Percentiles rank a stretch among this genome's conserved stretches.
Conservation (phyloP, 1,139 yeast species). For the Wickerhamomyces sp. region DNA sequence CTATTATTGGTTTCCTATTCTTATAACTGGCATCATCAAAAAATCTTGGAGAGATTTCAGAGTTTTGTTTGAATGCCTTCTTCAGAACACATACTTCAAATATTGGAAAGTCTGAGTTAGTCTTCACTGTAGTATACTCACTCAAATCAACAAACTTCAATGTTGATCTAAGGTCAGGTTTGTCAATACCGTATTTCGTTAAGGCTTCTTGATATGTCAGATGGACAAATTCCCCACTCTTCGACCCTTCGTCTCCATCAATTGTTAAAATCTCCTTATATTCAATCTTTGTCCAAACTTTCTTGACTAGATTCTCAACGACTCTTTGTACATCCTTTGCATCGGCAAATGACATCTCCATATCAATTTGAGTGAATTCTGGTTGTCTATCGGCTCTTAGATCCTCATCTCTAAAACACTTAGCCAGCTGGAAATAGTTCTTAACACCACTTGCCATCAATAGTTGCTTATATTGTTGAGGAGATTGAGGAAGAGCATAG, state of each 20-base stretch:
- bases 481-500: slow-evolving; percentile 94
- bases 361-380: slow-evolving; percentile 91
- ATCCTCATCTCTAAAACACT: slow-evolving; percentile 94
- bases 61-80: slow-evolving; percentile 38
- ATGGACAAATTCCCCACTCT: slow-evolving; percentile 34
- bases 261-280: slow-evolving; percentile 22
- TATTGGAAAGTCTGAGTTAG: slow-evolving; percentile 43
- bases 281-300: slow-evolving; percentile 49
- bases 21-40: slow-evolving; percentile 45
- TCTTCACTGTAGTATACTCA: slow-evolving; percentile 32
- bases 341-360: slow-evolving; percentile 85
- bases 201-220: slow-evolving; percentile 68
- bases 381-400: slow-evolving; percentile 94
- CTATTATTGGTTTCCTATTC: slow-evolving; percentile 54
- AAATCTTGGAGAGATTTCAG: slow-evolving; percentile 34
- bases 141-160: slow-evolving; percentile 48
- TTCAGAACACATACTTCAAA: slow-evolving; percentile 68
- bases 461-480: slow-evolving; percentile 94
- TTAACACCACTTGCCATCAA: slow-evolving; percentile 92
- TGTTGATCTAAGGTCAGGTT: slow-evolving; percentile 79
- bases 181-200: slow-evolving; percentile 79
- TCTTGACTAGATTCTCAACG: slow-evolving; percentile 52
- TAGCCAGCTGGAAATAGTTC: slow-evolving; percentile 84
- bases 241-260: slow-evolving; percentile 19
- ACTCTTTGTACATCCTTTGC: slow-evolving; percentile 62